These are phyloP conservation scores for Batrachochytrium dendrobatidis DNA, from an alignment of 371 early-diverging fungal species.

Conservation along the genomic window DNA sequence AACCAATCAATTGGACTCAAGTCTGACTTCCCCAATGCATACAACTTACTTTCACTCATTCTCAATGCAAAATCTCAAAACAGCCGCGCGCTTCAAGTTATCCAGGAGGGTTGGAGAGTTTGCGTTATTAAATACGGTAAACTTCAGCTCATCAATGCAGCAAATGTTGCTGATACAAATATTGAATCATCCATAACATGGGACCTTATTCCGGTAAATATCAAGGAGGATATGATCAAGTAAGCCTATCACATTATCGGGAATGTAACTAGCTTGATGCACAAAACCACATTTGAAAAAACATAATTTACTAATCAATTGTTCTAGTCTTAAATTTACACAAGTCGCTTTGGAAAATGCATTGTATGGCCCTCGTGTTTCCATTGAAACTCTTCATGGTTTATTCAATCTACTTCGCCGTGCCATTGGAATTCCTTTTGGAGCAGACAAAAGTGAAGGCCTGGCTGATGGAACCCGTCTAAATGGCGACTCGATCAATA, in stretches of 20 bases:
- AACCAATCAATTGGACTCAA: conserved; percentile 58
- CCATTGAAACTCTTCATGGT: conserved; percentile 20
- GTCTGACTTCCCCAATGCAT: conserved; percentile 59
- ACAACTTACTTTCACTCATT: conserved; percentile 79
- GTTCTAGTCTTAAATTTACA: conserved; percentile 28
- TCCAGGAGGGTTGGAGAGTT: conserved; percentile 65
- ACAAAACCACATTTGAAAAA: no score
- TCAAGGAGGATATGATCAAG: conserved; percentile 38
- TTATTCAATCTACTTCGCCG: neutral
- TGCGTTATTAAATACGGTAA: conserved; percentile 16
- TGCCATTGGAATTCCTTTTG: neutral
- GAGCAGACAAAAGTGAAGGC: neutral
- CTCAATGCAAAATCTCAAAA: conserved; percentile 61
- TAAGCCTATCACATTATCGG: conserved; percentile 8
- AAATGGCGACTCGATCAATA: no score
- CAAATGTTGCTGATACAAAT: conserved; percentile 12
- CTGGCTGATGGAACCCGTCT: neutral
- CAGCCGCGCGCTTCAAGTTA: conserved; percentile 59
- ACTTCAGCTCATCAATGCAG: conserved; percentile 1
- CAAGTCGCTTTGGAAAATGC: conserved; percentile 22
- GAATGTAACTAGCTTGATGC: no score
- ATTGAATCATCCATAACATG: conserved; percentile 14
- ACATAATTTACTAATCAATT: no score
- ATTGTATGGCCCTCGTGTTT: conserved; percentile 22
- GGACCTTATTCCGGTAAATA: conserved; percentile 23